phyloP scores from a whole-genome alignment of 2,329 filamentous ascomycete genomes.

The Fusarium poae region DNA sequence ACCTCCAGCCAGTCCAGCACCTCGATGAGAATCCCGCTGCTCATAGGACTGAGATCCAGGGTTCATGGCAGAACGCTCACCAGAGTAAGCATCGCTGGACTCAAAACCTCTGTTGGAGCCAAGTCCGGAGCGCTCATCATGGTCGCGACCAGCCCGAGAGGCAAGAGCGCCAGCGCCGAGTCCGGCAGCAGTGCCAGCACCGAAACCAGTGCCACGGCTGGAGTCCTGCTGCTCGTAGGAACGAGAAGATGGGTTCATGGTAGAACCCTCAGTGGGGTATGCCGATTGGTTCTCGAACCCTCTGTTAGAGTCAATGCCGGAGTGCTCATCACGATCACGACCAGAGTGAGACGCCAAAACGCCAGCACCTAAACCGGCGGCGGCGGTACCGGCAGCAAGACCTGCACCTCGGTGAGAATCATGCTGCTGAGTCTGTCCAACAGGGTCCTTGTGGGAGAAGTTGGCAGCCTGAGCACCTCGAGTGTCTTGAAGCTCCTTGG shows the following conservation, averaged over 20 bases:
- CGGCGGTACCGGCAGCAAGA: background rate
- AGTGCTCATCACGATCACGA: background rate
- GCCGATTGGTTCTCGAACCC: background rate
- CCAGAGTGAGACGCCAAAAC: background rate
- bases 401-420: constrained; percentile 13
- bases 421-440: constrained; percentile 14
- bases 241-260: background rate
- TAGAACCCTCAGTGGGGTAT: background rate
- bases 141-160: background rate
- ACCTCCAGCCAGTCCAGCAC: constrained; percentile 2
- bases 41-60: background rate
- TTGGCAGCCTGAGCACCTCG: background rate
- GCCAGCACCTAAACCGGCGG: constrained; percentile 2
- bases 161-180: background rate
- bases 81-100: background rate
- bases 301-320: background rate
- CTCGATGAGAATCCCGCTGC: background rate
- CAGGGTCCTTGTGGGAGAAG: constrained; percentile 15
- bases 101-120: constrained; percentile 2
- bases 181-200: constrained; percentile 4
- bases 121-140: constrained; percentile 1
- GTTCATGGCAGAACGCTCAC: background rate
- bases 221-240: constrained; percentile 12
- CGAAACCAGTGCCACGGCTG: background rate
- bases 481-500: background rate